These are phyloP conservation scores for Plasmodium gaboni DNA, from an alignment of 169 alveolate species.

Conservation along the genomic window DNA sequence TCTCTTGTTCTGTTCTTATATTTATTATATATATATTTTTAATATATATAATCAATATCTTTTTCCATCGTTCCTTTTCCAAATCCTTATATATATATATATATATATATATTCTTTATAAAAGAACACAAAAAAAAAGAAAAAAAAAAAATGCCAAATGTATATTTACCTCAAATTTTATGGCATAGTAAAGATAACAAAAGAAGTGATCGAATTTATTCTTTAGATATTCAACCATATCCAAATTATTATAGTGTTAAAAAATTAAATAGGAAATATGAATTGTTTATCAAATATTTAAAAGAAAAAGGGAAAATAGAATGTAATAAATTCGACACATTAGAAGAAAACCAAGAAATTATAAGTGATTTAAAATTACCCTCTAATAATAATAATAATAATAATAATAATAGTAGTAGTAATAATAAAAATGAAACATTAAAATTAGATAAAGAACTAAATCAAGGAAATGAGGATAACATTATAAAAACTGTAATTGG, in stretches of 20 bases:
- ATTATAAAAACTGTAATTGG: neutral
- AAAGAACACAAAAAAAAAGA: too few species aligned
- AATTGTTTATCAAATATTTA: slow-evolving; percentile 35
- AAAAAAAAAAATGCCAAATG: slow-evolving; percentile 86
- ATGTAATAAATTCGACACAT: slow-evolving; percentile 4
- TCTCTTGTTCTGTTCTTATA: slow-evolving; percentile 10
- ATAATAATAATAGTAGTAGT: slow-evolving; percentile 4
- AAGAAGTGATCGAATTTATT: slow-evolving; percentile 91
- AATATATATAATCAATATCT: neutral
- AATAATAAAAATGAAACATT: neutral
- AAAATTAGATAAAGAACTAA: too few species aligned
- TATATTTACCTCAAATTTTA: slow-evolving; percentile 90
- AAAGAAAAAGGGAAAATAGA: slow-evolving; percentile 53
- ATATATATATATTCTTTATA: too few species aligned
- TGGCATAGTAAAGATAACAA: slow-evolving; percentile 94
- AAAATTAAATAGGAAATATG: slow-evolving; percentile 60
- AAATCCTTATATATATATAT: neutral
- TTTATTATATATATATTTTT: neutral
- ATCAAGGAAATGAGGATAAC: too few species aligned
- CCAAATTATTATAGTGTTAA: slow-evolving; percentile 75
- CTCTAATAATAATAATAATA: slow-evolving; percentile 20
- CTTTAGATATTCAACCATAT: slow-evolving; percentile 91
- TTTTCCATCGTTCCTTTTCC: slow-evolving; percentile 2
- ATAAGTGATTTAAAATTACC: slow-evolving; percentile 6
- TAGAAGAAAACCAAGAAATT: slow-evolving; percentile 3